Conservation (phyloP, 768 basidiomycete genomes). For the Amanita rubescens region DNA sequence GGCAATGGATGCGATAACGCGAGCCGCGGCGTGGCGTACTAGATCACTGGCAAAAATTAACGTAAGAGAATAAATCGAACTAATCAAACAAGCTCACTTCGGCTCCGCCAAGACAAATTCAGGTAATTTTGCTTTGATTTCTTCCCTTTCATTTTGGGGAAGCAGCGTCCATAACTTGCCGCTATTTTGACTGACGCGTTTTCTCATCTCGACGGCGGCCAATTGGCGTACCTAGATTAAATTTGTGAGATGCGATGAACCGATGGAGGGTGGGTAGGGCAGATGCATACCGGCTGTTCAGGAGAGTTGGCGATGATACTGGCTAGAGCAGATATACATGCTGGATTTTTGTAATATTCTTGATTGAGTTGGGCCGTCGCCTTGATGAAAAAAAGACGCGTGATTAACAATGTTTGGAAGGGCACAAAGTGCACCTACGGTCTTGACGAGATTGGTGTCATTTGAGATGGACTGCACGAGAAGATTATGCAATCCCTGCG, state of each 20-base stretch:
- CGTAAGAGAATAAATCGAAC: constrained; percentile 10
- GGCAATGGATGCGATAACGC: constrained; percentile 90
- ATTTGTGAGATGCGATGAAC: constrained; percentile 7
- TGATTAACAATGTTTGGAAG: constrained; percentile 8
- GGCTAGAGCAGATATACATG: constrained; percentile 87
- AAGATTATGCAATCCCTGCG: constrained; percentile 77
- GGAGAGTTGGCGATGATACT: constrained; percentile 80
- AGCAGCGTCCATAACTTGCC: constrained; percentile 78
- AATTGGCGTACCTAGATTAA: constrained; percentile 82
- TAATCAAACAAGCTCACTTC: constrained; percentile 37
- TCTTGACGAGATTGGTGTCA: constrained; percentile 85
- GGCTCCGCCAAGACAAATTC: constrained; percentile 70
- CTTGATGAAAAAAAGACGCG: constrained; percentile 30
- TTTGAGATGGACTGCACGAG: constrained; percentile 81
- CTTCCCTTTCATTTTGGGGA: constrained; percentile 56
- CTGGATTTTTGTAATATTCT: constrained; percentile 86
- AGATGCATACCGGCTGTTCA: constrained; percentile 65
- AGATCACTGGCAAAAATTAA: constrained; percentile 53
- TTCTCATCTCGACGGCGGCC: constrained; percentile 93
- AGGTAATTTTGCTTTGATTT: constrained; percentile 82
- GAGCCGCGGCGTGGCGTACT: constrained; percentile 88
- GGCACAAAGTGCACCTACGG: constrained; percentile 29
- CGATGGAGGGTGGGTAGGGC: constrained; percentile 7
- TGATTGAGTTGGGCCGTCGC: constrained; percentile 88
- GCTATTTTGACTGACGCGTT: constrained; percentile 77